Percentiles rank a stretch among this genome's conserved stretches.
phyloP scores from a whole-genome alignment of 805 yeast genomes.

The Hanseniaspora mollemarum region DNA sequence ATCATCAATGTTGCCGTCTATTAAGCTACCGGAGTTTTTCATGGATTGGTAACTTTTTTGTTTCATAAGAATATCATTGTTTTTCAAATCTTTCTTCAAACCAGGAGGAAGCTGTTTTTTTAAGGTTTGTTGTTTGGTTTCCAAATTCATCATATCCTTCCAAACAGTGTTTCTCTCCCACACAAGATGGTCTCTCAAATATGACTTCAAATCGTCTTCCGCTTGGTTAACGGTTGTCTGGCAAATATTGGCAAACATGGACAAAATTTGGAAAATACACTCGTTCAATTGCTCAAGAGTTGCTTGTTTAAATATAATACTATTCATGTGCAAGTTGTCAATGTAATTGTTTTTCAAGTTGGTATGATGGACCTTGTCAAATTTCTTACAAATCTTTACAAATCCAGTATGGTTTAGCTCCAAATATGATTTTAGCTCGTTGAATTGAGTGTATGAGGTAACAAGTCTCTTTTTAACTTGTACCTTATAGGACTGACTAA shows the following conservation, averaged over 20 bases:
- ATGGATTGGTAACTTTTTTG: constrained; percentile 12
- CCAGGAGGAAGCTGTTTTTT: constrained; percentile 20
- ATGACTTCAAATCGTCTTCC: constrained; percentile 37
- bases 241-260: constrained; percentile 39
- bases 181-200: constrained; percentile 81
- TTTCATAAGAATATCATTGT: not conserved
- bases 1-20: constrained; percentile 23
- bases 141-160: constrained; percentile 90
- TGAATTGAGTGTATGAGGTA: constrained; percentile 57
- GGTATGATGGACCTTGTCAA: constrained; percentile 69
- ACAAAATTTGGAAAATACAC: constrained; percentile 43
- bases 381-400: constrained; percentile 79
- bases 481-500: constrained; percentile 8
- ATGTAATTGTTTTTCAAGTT: constrained; percentile 50
- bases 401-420: constrained; percentile 84
- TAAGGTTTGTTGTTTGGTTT: constrained; percentile 75
- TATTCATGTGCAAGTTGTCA: constrained; percentile 34
- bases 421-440: constrained; percentile 71
- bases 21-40: constrained; percentile 19
- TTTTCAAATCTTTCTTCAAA: constrained; percentile 6
- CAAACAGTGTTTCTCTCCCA: constrained; percentile 98
- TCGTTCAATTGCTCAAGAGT: constrained; percentile 41
- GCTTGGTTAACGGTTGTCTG: constrained; percentile 32
- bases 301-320: constrained; percentile 44
- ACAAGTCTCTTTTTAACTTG: constrained; percentile 51